Conservation (phyloP, 2,329 filamentous ascomycete species). For the Fusarium sp. region DNA sequence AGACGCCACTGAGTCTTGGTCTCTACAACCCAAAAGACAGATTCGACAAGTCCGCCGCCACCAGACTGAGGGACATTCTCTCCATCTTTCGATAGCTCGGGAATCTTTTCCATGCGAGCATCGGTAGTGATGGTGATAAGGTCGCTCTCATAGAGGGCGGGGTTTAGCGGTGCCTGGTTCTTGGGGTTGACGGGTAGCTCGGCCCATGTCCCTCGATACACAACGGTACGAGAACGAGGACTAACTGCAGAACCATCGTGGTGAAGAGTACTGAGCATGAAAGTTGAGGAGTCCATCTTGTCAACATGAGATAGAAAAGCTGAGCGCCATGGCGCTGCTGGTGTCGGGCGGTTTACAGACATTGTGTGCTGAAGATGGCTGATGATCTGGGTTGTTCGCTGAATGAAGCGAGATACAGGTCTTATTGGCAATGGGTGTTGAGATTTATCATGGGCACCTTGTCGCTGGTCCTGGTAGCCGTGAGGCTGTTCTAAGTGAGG, state of each 20-base stretch:
- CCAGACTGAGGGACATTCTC: conserved; percentile 60
- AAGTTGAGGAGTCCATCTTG: conserved; percentile 61
- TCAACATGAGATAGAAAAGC: conserved; percentile 64
- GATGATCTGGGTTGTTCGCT: conserved; percentile 47
- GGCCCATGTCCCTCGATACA: conserved; percentile 88
- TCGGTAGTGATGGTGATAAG: conserved; percentile 89
- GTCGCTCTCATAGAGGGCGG: conserved; percentile 77
- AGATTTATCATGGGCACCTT: background rate
- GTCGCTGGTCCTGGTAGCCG: background rate
- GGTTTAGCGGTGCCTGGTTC: conserved; percentile 80
- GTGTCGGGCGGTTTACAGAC: conserved; percentile 33
- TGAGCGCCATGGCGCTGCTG: conserved; percentile 65
- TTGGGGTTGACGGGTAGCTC: conserved; percentile 77
- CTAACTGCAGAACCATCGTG: conserved; percentile 53
- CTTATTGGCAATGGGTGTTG: conserved; percentile 34
- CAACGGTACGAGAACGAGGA: conserved; percentile 80
- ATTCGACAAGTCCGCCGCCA: conserved; percentile 80
- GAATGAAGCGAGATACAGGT: conserved; percentile 22
- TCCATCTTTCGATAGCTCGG: conserved; percentile 69
- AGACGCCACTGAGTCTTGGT: conserved; percentile 86
- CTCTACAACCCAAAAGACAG: conserved; percentile 82
- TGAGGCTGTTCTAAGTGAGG: conserved; percentile 7
- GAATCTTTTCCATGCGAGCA: conserved; percentile 84
- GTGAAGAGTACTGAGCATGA: conserved; percentile 65
- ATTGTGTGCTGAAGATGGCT: conserved; percentile 49